Base-by-base conservation (phyloP, 202 grass and related monocot species). In the Zoysia matrella region DNA sequence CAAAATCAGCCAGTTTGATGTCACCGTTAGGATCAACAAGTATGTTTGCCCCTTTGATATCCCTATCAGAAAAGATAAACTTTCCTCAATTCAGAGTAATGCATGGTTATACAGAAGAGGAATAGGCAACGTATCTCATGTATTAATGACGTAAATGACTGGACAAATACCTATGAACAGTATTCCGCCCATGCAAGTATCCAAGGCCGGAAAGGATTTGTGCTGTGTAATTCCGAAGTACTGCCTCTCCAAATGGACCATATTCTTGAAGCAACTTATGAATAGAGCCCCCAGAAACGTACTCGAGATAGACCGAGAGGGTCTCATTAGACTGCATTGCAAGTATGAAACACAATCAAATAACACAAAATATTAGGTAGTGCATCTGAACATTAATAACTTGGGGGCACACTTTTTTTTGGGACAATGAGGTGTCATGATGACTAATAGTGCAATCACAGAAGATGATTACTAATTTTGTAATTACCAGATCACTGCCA, bases 1-100 rank as follows among this genome's bases (percentile, higher is more conserved):
- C 96, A 12, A 99, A 99, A 87, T 99, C 96, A 2, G 96, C 96
- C 80, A 99, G 91, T 84, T 99, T 99, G 69, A 99, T 89, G 58
- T 92, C 96, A 22, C 22, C 22, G 22, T 22, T 22, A 22, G 22
- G 22, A 22, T 22, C 22, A 22, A 22, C 22, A 22, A 22, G 22
- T 22, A 22, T 22, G 22, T 22, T 22, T 22, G 22, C 22, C 22
- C 22, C 22, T 22, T 22, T 99, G 60, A 99, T 92, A 86, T 99
- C 96, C 79, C 96, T 99, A 57, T 65, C 44, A 67, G 15, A 51
- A 74, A 74, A 75, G 13, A 48, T 76, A 51, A 79, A 22, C 14
- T 60, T 83, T 76, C 69, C 52, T 75, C 45, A 7, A 79, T 16
- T 49, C 89, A 89, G 72, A 75, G 30, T 67, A 14, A 44, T 39